phyloP scores from a whole-genome alignment of 2,329 filamentous ascomycete species.

The Didymella segeticola region DNA sequence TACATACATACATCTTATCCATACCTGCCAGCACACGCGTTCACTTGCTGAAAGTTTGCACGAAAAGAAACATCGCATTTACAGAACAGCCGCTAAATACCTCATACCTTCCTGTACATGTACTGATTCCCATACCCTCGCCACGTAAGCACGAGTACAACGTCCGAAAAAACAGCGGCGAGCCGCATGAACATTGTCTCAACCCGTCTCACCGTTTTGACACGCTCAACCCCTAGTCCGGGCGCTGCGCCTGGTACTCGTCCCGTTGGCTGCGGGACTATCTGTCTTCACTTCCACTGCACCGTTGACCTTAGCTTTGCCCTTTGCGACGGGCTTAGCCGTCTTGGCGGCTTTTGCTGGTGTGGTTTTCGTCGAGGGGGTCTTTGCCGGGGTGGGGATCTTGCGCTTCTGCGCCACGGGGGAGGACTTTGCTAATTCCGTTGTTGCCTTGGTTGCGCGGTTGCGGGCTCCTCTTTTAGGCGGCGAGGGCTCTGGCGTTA shows the following conservation, averaged over 20 bases:
- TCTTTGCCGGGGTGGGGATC: slow-evolving; percentile 5
- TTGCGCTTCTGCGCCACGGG: slow-evolving; percentile 27
- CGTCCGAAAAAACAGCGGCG: neutral
- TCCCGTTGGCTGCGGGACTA: neutral
- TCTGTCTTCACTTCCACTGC: neutral
- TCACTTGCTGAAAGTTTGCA: too few relatives aligned
- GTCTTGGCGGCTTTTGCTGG: slow-evolving; percentile 9
- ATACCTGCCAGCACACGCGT: too few relatives aligned
- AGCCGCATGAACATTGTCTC: neutral
- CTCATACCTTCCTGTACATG: too few relatives aligned
- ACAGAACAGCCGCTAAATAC: too few relatives aligned
- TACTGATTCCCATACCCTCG: too few relatives aligned
- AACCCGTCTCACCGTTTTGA: too few relatives aligned
- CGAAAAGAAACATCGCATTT: too few relatives aligned
- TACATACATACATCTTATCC: too few relatives aligned
- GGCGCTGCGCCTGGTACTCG: slow-evolving; percentile 5
- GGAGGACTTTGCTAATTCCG: slow-evolving; percentile 25
- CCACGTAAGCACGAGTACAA: neutral
- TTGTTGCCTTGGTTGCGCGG: slow-evolving; percentile 25
- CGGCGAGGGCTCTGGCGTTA: slow-evolving; percentile 21
- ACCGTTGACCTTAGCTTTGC: slow-evolving; percentile 22
- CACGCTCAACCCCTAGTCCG: slow-evolving; percentile 6
- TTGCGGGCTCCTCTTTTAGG: slow-evolving; percentile 25
- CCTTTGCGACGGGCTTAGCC: slow-evolving; percentile 23
- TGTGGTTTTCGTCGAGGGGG: slow-evolving; percentile 21